These are phyloP conservation scores for Wickerhamiella sergipiensis DNA, from an alignment of 805 yeast genomes.

Conservation along the genomic window DNA sequence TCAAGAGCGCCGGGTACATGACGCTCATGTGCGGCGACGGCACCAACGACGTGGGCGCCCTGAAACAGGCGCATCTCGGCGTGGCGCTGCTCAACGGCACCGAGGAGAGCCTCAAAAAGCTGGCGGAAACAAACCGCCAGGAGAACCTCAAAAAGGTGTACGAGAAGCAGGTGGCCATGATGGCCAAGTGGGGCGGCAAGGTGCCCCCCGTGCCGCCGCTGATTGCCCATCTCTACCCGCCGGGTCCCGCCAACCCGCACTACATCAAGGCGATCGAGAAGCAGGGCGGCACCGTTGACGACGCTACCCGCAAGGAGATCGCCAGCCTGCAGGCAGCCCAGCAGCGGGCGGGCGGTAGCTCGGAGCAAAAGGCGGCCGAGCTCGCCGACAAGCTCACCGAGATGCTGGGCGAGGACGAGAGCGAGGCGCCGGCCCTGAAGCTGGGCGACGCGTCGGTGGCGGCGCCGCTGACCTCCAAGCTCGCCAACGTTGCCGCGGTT, in stretches of 20 bases:
- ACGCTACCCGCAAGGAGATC: slow-evolving; percentile 31
- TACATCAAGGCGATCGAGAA: slow-evolving; percentile 75
- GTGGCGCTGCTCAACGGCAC: slow-evolving; percentile 96
- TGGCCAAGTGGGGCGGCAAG: slow-evolving; percentile 57
- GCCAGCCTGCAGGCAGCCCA: slow-evolving; percentile 25
- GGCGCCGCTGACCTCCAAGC: slow-evolving; percentile 94
- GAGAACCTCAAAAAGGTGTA: slow-evolving; percentile 56
- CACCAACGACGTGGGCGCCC: slow-evolving; percentile 98
- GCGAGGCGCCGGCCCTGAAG: slow-evolving; percentile 83
- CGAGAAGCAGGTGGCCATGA: slow-evolving; percentile 67
- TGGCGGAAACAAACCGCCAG: slow-evolving; percentile 63
- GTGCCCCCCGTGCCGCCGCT: slow-evolving; percentile 66
- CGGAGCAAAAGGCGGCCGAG: slow-evolving; percentile 27
- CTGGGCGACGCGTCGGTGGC: slow-evolving; percentile 98
- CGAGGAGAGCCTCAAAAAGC: slow-evolving; percentile 80
- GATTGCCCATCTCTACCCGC: slow-evolving; percentile 95
- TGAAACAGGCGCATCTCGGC: slow-evolving; percentile 97
- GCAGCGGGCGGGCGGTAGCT: slow-evolving; percentile 6
- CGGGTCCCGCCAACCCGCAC: slow-evolving; percentile 83
- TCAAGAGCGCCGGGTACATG: slow-evolving; percentile 78
- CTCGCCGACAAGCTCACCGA: slow-evolving; percentile 55
- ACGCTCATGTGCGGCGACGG: slow-evolving; percentile 99
- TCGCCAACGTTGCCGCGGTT: slow-evolving; percentile 83
- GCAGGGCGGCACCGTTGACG: slow-evolving; percentile 68
- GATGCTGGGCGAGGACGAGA: slow-evolving; percentile 39